Conservation (phyloP, 2,329 filamentous ascomycete species). For the Epichloe baconii region DNA sequence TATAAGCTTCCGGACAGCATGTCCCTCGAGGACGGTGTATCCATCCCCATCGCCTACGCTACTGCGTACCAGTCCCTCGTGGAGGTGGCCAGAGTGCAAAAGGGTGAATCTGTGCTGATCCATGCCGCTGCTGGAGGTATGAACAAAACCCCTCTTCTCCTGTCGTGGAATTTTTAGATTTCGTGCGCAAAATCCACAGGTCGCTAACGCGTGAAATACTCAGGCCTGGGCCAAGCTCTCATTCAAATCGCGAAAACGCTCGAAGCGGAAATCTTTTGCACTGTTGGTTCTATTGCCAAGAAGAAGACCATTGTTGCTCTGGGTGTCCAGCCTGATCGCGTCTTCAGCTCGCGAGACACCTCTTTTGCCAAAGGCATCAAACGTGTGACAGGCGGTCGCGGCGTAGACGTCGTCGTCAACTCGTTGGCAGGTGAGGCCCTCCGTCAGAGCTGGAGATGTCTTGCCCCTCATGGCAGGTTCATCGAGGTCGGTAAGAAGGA, state of each 20-base stretch:
- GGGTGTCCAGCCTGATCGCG: conserved; percentile 9
- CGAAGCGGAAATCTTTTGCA: conserved; percentile 14
- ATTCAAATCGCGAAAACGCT: conserved; percentile 2
- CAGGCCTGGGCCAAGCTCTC: conserved; percentile 4
- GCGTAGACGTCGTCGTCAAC: conserved; percentile 6
- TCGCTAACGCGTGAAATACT: no score
- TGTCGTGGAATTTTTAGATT: no score
- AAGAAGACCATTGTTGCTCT: conserved; percentile 12
- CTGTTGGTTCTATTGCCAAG: conserved; percentile 14
- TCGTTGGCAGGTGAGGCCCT: conserved; percentile 6
- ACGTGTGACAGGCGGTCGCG: not conserved
- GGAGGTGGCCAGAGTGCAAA: conserved; percentile 12
- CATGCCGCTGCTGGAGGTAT: conserved; percentile 13
- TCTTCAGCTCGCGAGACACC: conserved; percentile 5
- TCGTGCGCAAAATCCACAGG: no score
- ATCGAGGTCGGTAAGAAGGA: conserved; percentile 18
- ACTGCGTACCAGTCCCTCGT: not conserved
- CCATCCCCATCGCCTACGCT: not conserved
- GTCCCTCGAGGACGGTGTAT: not conserved
- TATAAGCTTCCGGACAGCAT: not conserved
- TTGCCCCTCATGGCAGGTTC: conserved; percentile 18
- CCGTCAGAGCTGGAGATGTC: conserved; percentile 13
- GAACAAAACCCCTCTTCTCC: no score
- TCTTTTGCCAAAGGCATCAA: not conserved
- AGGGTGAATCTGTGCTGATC: conserved; percentile 18